phyloP scores from a whole-genome alignment of 2,329 filamentous ascomycete species.

The Cryoendolithus antarcticus region DNA sequence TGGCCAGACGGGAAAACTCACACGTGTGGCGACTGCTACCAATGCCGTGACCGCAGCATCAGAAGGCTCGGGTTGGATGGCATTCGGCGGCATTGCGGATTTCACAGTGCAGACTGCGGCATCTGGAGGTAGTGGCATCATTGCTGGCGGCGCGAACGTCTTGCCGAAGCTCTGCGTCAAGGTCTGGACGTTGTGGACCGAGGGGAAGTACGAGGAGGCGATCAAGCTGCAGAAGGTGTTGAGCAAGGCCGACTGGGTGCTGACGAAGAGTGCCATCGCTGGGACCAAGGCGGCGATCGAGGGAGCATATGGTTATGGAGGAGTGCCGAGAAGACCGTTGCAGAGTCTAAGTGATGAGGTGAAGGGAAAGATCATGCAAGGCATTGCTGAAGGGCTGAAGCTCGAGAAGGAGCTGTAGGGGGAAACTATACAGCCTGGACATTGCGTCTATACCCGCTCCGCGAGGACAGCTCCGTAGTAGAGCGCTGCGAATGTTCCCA shows the following conservation, averaged over 20 bases:
- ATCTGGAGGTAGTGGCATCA: conserved; percentile 70
- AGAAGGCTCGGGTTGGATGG: conserved; percentile 52
- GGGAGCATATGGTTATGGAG: conserved; percentile 70
- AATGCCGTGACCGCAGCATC: conserved; percentile 54
- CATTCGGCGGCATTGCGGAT: conserved; percentile 77
- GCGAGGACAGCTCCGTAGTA: conserved; percentile 69
- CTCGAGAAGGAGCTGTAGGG: conserved; percentile 16
- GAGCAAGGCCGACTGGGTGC: conserved; percentile 66
- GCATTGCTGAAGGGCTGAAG: conserved; percentile 19
- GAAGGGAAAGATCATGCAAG: conserved; percentile 17
- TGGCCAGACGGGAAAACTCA: conserved; percentile 75
- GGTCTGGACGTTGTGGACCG: conserved; percentile 63
- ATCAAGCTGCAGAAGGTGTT: conserved; percentile 65
- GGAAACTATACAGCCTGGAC: no score
- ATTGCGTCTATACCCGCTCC: conserved; percentile 37
- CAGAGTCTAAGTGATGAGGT: conserved; percentile 48
- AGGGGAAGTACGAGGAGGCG: conserved; percentile 64
- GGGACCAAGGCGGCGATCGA: conserved; percentile 79
- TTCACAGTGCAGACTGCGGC: conserved; percentile 73
- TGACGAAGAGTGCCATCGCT: conserved; percentile 71
- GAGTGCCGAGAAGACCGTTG: conserved; percentile 60
- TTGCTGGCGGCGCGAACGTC: conserved; percentile 75
- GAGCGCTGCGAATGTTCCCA: conserved; percentile 55
- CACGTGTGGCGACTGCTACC: conserved; percentile 62
- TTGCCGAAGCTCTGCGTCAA: conserved; percentile 70